Base-by-base conservation (phyloP, 83 land plant genomes). In the Larix sibirica region DNA sequence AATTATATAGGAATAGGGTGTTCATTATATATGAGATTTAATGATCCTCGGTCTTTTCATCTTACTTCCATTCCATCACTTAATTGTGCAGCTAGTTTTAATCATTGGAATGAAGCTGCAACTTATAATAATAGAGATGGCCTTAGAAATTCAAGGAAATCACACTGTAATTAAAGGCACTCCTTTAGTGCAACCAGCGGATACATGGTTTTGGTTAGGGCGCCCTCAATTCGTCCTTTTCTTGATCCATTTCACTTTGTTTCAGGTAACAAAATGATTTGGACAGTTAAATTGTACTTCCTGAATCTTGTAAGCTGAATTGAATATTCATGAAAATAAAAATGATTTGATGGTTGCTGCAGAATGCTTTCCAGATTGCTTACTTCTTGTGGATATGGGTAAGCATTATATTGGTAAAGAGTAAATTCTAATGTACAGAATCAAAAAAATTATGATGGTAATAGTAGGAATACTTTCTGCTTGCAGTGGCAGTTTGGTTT, bases 281-380 rank as follows among this genome's bases (percentile, higher is more conserved):
- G 28, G 28, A 28, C 28, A 28, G 28, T 28, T 28, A 28, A 28
- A 28, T 28, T 28, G 28, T 28, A 28, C 28, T 28, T 28, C 28
- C 28, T 28, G 28, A 28, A 28, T 28, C 28, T 28, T 28, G 28
- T 28, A 28, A 28, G 28, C 0, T 28, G 28, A 28, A 28, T 28
- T 28, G 28, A 28, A 28, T 28, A 28, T 28, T 28, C 28, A 28
- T 28, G 28, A 28, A 28, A 28, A 28, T 28, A 28, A 28, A 28
- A 28, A 28, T 28, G 28, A 28, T 28, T 28, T 28, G 28, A 28
- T 28, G 28, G 28, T 28, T 28, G 28, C 28, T 28, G 28, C 28
- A 92, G 92, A 92, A 92, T 83, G 94, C 94, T 20, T 90, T 92
- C 80, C 90, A 92, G 85, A 79, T 90, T 28, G 90, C 94, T 31